phyloP scores from a whole-genome alignment of 768 basidiomycete genomes.

The Termitomyces sp. region DNA sequence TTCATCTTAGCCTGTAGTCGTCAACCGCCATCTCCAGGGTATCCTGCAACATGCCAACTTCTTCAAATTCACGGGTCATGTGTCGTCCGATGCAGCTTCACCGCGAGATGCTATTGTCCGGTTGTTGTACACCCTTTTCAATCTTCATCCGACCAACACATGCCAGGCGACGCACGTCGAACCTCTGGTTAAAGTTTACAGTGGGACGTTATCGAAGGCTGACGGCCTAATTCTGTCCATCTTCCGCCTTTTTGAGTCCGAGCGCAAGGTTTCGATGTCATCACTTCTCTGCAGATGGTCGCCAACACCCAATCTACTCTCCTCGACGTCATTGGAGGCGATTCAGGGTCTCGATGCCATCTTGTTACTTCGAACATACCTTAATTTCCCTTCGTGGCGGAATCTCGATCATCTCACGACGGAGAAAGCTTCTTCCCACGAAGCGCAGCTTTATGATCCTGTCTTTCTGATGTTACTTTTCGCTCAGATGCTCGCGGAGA shows the following conservation, averaged over 20 bases:
- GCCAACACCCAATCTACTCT: conserved; percentile 35
- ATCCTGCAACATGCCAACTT: no score
- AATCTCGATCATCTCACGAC: conserved; percentile 35
- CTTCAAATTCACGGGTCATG: no score
- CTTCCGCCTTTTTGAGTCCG: conserved; percentile 73
- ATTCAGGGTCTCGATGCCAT: conserved; percentile 68
- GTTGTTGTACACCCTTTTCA: conserved; percentile 67
- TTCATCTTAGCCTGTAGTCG: conserved; percentile 52
- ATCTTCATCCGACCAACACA: conserved; percentile 74
- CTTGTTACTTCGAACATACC: conserved; percentile 65
- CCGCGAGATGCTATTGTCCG: conserved; percentile 46
- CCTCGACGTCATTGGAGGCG: conserved; percentile 55
- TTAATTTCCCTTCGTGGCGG: conserved; percentile 68
- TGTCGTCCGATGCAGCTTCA: conserved; percentile 18
- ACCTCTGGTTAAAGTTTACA: conserved; percentile 71
- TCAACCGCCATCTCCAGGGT: conserved; percentile 74
- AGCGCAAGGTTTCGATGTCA: conserved; percentile 62
- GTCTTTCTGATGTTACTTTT: conserved; percentile 69
- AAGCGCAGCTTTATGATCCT: conserved; percentile 70
- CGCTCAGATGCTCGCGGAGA: conserved; percentile 59
- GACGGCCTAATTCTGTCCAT: conserved; percentile 72
- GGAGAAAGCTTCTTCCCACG: conserved; percentile 22
- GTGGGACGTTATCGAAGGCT: conserved; percentile 60
- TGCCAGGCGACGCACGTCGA: conserved; percentile 84
- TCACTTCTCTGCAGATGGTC: conserved; percentile 70